Base-by-base conservation (phyloP, 257 asterid species). In the Mitragyna speciosa region DNA sequence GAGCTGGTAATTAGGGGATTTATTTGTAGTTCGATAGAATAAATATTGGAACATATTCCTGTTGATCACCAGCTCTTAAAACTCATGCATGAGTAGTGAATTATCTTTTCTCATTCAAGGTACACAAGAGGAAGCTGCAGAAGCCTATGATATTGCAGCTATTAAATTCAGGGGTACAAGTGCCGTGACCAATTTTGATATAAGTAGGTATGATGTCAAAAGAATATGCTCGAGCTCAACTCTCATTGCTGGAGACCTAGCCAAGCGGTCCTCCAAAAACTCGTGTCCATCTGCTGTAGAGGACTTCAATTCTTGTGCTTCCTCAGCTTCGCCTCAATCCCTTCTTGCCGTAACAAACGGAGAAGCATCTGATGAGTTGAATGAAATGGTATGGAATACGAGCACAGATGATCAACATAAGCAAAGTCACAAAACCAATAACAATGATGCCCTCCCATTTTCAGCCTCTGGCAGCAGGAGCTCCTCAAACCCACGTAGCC, bases 81-180 rank as follows among this genome's bases (percentile, higher is more conserved):
- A 19, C 59, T 52, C 63, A 54, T 54, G 63, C 24, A 54, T 54
- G 63, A 4, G n/a, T 17, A 1, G 19, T 54, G 56, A 48, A 48
- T 48, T 49, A 49, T 16, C 56, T 49, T 49, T 14, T 17, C 36
- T 72, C 24, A 7, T 68, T 33, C 77, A 1, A 92, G 97, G 98
- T 75, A 94, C 97, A 41, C 98, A 92, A 77, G 98, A 92, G 76
- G 98, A 94, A 81, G 97, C 97, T 30, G 97, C 97, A 0, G 97
- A 94, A 61, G 97, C 96, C 8, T 92, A 92, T 31, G 97, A 94
- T 81, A 91, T 94, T 72, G 98, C 97, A 0, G 98, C 97, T 0
- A 94, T 94, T 14, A 92, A 90, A 85, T 92, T 94, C 76, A 82
- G 97, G 72, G 97, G 98, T 54, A 90, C 92, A 36, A 89, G 92